Evolutionary conservation across 257 asterid species (phyloP).

Genomic region (Pogostemon cablin): DNA sequence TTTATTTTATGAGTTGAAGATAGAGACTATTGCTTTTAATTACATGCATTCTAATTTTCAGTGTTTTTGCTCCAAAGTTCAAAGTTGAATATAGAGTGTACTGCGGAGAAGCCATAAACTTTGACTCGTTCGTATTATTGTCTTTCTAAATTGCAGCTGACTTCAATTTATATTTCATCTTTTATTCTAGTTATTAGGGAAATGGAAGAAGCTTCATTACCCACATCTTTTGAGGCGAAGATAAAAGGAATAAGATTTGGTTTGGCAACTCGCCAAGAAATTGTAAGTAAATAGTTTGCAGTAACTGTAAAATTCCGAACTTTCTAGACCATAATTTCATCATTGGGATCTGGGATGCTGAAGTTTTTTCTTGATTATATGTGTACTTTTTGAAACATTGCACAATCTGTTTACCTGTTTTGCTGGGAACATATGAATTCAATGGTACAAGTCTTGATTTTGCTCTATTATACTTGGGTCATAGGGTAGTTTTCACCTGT

Average conservation of each 20-base stretch:
- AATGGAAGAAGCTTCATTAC: conserved; percentile 66
- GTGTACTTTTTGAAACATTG: conserved; percentile 1
- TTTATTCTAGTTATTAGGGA: conserved; percentile 39
- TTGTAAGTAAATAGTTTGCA: conserved; percentile 53
- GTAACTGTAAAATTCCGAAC: conserved; percentile 24
- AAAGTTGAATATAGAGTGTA: conserved; percentile 9
- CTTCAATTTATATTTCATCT: conserved; percentile 21
- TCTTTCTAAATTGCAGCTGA: conserved; percentile 21
- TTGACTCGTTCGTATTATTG: conserved; percentile 15
- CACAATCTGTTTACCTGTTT: conserved; percentile 18
- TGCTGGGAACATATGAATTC: neutral
- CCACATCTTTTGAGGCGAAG: conserved; percentile 49
- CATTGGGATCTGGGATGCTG: conserved; percentile 6
- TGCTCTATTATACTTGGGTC: conserved; percentile 4
- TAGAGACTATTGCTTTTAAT: neutral
- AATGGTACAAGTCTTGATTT: conserved; percentile 13
- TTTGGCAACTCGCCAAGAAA: conserved; percentile 82
- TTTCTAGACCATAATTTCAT: conserved; percentile 8
- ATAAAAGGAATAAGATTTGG: conserved; percentile 64
- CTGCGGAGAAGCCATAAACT: conserved; percentile 6
- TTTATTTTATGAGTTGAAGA: conserved; percentile 20
- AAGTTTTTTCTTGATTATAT: conserved; percentile 24
- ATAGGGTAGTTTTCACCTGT: conserved; percentile 11
- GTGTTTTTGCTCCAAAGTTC: conserved; percentile 6
- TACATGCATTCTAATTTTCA: conserved; percentile 10